A percentile compares a stretch with the other conserved stretches of the same genome.
Evolutionary conservation across 768 basidiomycete genomes (phyloP).

Genomic region (Daedaleopsis nitida): DNA sequence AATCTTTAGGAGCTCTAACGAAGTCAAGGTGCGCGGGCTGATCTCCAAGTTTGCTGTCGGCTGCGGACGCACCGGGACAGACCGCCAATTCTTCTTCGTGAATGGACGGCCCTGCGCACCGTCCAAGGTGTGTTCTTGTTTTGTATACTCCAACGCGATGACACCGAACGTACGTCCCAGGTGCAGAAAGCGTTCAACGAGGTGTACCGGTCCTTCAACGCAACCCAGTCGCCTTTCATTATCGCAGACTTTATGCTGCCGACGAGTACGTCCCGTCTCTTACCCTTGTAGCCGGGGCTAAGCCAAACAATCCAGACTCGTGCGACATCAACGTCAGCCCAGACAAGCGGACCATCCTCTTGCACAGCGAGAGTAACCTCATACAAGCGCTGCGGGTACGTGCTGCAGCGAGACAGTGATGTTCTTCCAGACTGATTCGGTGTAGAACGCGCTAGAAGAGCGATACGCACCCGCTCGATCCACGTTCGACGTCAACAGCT

Average conservation of each 20-base stretch:
- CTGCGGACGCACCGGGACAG: conserved; percentile 74
- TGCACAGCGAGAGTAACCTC: conserved; percentile 85
- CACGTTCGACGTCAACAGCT: conserved; percentile 57
- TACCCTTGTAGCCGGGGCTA: background rate
- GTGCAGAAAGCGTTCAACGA: conserved; percentile 92
- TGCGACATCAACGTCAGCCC: conserved; percentile 96
- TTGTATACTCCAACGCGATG: background rate
- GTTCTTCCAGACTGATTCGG: too few relatives aligned
- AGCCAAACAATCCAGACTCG: conserved; percentile 46
- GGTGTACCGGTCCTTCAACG: conserved; percentile 82
- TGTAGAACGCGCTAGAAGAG: conserved; percentile 65
- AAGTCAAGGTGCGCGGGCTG: conserved; percentile 70
- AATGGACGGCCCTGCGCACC: conserved; percentile 89
- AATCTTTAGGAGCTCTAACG: conserved; percentile 20
- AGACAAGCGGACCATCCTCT: conserved; percentile 92
- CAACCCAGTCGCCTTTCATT: conserved; percentile 76
- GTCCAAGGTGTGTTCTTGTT: conserved; percentile 54
- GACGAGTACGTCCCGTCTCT: conserved; percentile 51
- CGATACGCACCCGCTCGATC: conserved; percentile 71
- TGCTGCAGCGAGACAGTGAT: background rate
- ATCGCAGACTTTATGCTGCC: conserved; percentile 85
- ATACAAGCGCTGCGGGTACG: conserved; percentile 76
- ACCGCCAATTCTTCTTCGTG: conserved; percentile 91
- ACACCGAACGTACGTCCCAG: conserved; percentile 36
- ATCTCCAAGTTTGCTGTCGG: conserved; percentile 82